Evolutionary conservation across 2,329 filamentous ascomycete genomes (phyloP).

Genomic region (Aspergillus sp.): DNA sequence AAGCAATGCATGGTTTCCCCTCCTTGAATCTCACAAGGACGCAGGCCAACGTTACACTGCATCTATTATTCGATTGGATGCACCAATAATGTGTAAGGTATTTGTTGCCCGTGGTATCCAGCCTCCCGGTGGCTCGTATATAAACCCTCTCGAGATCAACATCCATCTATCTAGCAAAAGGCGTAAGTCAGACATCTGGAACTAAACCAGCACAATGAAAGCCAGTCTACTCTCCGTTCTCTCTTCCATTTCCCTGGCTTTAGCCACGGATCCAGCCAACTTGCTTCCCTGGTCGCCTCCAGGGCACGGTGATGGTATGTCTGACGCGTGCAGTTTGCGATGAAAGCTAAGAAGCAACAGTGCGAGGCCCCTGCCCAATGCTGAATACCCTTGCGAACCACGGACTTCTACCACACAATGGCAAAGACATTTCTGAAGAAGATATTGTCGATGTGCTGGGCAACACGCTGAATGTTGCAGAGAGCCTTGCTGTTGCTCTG

Average conservation of each 20-base stretch:
- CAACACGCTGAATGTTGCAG: conserved; percentile 17
- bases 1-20: too few species aligned
- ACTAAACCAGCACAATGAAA: neutral
- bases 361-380: conserved; percentile 51
- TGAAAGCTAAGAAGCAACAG: neutral
- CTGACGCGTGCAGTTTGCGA: neutral
- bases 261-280: neutral
- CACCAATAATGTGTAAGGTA: too few species aligned
- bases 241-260: neutral
- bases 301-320: neutral
- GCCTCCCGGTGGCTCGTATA: too few species aligned
- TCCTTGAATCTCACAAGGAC: too few species aligned
- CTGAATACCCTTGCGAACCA: conserved; percentile 57
- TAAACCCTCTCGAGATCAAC: too few species aligned
- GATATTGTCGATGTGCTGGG: conserved; percentile 10
- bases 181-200: too few species aligned
- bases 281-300: neutral
- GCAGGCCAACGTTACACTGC: too few species aligned
- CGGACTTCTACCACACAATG: conserved; percentile 51
- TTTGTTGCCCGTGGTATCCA: too few species aligned
- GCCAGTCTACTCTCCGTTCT: neutral
- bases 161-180: too few species aligned
- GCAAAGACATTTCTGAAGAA: conserved; percentile 41
- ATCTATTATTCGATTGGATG: too few species aligned
- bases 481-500: conserved; percentile 20